A percentile compares a stretch with the other conserved stretches of the same genome.
phyloP scores from a whole-genome alignment of 768 basidiomycete genomes.

The Scleroderma citrinum region DNA sequence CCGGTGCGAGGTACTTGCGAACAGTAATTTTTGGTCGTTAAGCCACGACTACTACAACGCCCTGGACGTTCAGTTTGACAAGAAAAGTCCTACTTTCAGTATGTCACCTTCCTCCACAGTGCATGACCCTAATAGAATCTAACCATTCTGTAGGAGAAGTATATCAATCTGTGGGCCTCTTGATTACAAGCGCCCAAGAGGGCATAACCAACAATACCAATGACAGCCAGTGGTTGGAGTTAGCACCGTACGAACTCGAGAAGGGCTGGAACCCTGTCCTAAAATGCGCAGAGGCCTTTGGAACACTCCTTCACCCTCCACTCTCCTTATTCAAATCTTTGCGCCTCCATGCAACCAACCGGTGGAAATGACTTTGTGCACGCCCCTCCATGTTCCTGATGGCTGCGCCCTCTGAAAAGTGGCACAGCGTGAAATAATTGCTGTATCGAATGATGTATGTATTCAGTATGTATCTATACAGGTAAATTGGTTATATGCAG shows the following conservation, averaged over 20 bases:
- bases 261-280: constrained; percentile 1
- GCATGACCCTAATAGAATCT: not conserved
- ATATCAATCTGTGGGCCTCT: constrained; percentile 13
- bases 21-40: constrained; percentile 13
- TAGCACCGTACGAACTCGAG: constrained; percentile 11
- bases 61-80: constrained; percentile 11
- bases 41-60: constrained; percentile 16
- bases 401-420: no score
- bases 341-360: no score
- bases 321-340: no score
- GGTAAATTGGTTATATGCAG: no score
- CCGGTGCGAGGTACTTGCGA: constrained; percentile 10
- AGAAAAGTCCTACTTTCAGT: constrained; percentile 12
- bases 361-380: no score
- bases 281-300: not conserved
- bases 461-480: no score
- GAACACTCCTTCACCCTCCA: not conserved
- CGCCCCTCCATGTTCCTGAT: no score
- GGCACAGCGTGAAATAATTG: no score
- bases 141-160: constrained; percentile 16
- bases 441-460: no score
- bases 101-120: not conserved
- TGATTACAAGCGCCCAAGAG: constrained; percentile 19
- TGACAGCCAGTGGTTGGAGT: constrained; percentile 6
- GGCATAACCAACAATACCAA: not conserved